Conservation (phyloP, 2,329 filamentous ascomycete species). For the Scopulariopsis brevicaulis region DNA sequence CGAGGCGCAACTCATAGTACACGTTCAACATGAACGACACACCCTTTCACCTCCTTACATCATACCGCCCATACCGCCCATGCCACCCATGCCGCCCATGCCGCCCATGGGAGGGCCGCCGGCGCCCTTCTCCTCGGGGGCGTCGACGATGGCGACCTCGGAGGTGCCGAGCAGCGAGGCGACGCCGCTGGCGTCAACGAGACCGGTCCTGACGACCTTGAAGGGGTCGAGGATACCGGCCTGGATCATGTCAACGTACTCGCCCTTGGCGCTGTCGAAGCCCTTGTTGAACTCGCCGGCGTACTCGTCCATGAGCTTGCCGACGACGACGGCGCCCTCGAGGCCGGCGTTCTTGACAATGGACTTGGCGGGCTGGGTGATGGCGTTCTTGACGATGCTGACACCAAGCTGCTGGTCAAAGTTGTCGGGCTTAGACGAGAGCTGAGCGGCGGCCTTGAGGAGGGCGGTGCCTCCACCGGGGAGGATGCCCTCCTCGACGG, state of each 20-base stretch:
- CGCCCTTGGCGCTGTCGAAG: constrained; percentile 90
- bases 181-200: constrained; percentile 90
- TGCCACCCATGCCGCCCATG: constrained; percentile 57
- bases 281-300: constrained; percentile 94
- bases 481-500: constrained; percentile 97
- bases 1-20: neutral
- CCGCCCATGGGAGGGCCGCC: constrained; percentile 48
- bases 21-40: neutral
- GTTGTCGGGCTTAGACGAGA: constrained; percentile 81
- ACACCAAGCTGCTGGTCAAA: constrained; percentile 99
- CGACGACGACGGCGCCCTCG: constrained; percentile 91
- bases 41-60: constrained; percentile 5
- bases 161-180: constrained; percentile 95
- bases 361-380: constrained; percentile 84
- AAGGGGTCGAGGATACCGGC: constrained; percentile 97
- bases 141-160: constrained; percentile 95
- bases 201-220: constrained; percentile 96
- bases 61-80: constrained; percentile 37
- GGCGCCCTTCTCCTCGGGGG: constrained; percentile 79
- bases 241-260: constrained; percentile 98
- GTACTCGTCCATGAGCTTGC: constrained; percentile 94
- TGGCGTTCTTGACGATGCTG: constrained; percentile 94
- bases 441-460: constrained; percentile 89
- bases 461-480: constrained; percentile 97
- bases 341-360: constrained; percentile 97